Evolutionary conservation across 2,329 filamentous ascomycete species (phyloP).

Genomic region (Ascocoryne sarcoides): DNA sequence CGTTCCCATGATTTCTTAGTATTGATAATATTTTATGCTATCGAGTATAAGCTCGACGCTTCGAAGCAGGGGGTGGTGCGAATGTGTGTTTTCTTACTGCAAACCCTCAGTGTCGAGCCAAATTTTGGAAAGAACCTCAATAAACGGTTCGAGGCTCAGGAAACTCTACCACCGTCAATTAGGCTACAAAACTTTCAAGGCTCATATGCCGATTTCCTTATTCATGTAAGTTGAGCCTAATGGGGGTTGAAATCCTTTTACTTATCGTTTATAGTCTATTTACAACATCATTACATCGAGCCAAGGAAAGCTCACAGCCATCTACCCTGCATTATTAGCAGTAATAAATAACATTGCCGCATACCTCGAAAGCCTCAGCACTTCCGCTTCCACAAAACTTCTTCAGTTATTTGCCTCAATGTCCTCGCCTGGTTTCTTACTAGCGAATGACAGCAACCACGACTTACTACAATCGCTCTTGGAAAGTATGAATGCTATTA

Average conservation of each 20-base stretch:
- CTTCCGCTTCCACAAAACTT: slow-evolving; percentile 68
- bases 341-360: slow-evolving; percentile 91
- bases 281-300: slow-evolving; percentile 86
- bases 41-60: slow-evolving; percentile 78
- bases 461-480: slow-evolving; percentile 69
- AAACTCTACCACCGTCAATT: slow-evolving; percentile 74
- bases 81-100: slow-evolving; percentile 95
- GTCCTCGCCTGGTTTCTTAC: slow-evolving; percentile 84
- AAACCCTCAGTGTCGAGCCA: slow-evolving; percentile 87
- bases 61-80: slow-evolving; percentile 86
- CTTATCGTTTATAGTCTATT: slow-evolving; percentile 56
- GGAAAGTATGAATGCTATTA: slow-evolving; percentile 79
- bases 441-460: slow-evolving; percentile 90
- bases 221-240: slow-evolving; percentile 54
- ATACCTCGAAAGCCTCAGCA: slow-evolving; percentile 68
- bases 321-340: slow-evolving; percentile 85
- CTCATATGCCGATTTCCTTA: slow-evolving; percentile 86
- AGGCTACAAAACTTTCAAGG: slow-evolving; percentile 77
- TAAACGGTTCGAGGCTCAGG: slow-evolving; percentile 78
- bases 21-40: slow-evolving; percentile 82
- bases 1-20: slow-evolving; percentile 89
- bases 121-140: slow-evolving; percentile 88
- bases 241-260: not conserved
- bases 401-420: slow-evolving; percentile 85
- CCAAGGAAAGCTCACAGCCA: slow-evolving; percentile 80